Conservation (phyloP, 768 basidiomycete genomes). For the Rhizopogon rudus region DNA sequence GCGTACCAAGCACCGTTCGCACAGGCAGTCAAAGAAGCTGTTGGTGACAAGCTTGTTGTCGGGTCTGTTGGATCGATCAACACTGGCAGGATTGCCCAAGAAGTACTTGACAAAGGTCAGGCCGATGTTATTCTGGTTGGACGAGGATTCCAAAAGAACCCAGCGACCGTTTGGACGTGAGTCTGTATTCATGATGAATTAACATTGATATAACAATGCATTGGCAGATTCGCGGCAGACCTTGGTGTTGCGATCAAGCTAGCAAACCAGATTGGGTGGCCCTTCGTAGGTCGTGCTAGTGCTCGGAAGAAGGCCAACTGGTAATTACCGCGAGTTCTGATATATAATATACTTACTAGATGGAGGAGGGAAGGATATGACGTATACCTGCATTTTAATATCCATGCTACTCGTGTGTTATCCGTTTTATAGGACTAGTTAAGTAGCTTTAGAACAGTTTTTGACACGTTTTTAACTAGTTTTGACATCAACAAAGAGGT, state of each 20-base stretch:
- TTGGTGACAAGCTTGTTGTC: slow-evolving; percentile 34
- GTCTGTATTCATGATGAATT: no score
- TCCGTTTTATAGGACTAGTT: no score
- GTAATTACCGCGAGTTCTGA: slow-evolving; percentile 1
- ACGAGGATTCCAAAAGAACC: slow-evolving; percentile 57
- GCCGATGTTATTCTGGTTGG: slow-evolving; percentile 48
- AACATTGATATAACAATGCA: neutral
- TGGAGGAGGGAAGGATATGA: no score
- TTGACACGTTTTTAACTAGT: no score
- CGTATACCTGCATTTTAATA: no score
- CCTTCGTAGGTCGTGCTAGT: slow-evolving; percentile 34
- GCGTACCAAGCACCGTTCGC: slow-evolving; percentile 58
- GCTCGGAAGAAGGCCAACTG: slow-evolving; percentile 8
- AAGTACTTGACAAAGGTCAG: slow-evolving; percentile 36
- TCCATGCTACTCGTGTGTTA: no score
- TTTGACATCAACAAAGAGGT: no score
- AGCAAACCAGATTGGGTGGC: slow-evolving; percentile 55
- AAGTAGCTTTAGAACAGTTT: no score
- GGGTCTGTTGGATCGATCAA: slow-evolving; percentile 21
- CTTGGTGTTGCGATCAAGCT: slow-evolving; percentile 41
- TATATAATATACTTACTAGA: neutral
- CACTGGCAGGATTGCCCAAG: slow-evolving; percentile 38
- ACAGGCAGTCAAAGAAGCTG: slow-evolving; percentile 43
- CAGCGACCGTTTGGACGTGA: slow-evolving; percentile 37
- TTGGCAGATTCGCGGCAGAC: slow-evolving; percentile 44